Base-by-base conservation (phyloP, 257 asterid species). In the Solanum commersonii region DNA sequence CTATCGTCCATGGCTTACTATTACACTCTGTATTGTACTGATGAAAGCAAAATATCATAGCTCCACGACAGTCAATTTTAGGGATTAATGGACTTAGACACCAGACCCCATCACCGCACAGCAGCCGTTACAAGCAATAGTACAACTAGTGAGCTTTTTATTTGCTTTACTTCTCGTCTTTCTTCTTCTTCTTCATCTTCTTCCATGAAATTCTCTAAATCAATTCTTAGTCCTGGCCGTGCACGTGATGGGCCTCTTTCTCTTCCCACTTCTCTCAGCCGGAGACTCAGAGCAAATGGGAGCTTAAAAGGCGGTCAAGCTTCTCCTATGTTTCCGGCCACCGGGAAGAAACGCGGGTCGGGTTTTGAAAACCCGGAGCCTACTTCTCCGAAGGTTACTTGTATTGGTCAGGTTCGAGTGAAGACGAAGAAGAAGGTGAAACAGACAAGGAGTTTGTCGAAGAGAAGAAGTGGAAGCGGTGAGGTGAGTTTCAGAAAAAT, bases 331-430 rank as follows among this genome's bases (percentile, higher is more conserved):
- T 89, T 94, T 88, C 88, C 96, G 10, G 37, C 92, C 33, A 85
- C 90, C 31, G 92, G 92, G 14, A 94, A 93, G 88, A 94, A 93
- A 70, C 88, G 94, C n/a, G 98, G 96, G 18, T 89, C 95, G 40
- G 94, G 87, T 2, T 95, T 93, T 42, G 99, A 97, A 13, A 96
- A 95, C 89, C 98, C 98, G 0, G 99, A 96, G 84, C 99, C 99
- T 1, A 93, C 99, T 89, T 97, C 99, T 1, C 99, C 99, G 1
- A 97, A 97, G 76, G 99, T 97, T 13, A 97, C 99, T 22, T 97
- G 99, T 91, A 97, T 97, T 52, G 99, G 99, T 5, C 99, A 96
- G 31, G 99, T 97, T 3, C 91, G 99, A 15, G 99, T 97, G 31
- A 97, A 97, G 90, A 92, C 96, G 22, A 97, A 95, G 96, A 96